Conservation (phyloP, 1,284 basidiomycete species). For the Ganoderma boninense region DNA sequence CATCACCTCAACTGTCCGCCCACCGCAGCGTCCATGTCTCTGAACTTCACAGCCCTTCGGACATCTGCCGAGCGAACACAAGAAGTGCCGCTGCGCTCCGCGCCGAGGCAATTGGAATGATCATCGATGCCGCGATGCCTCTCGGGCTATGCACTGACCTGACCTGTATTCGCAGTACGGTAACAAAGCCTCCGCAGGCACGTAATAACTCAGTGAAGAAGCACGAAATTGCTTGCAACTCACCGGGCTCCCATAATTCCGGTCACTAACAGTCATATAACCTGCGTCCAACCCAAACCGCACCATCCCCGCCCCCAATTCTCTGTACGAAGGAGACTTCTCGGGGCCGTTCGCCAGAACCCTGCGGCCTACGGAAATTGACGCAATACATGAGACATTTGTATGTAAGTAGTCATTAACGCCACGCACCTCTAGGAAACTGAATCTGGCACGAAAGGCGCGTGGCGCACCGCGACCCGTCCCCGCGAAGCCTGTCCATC, state of each 20-base stretch:
- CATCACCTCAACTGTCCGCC: background rate
- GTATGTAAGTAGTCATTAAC: background rate
- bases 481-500: background rate
- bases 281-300: background rate
- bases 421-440: background rate
- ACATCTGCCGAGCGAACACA: background rate
- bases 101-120: background rate
- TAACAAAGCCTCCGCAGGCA: background rate
- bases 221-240: background rate
- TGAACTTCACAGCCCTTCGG: background rate
- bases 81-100: background rate
- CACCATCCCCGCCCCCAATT: background rate
- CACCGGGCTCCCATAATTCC: constrained; percentile 1
- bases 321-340: background rate
- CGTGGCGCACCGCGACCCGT: background rate
- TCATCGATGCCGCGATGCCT: background rate
- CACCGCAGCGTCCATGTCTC: background rate
- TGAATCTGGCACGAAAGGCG: background rate
- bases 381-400: background rate
- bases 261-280: constrained; percentile 1
- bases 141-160: background rate
- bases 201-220: background rate
- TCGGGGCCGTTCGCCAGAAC: background rate
- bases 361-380: background rate
- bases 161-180: background rate